Percentiles rank a stretch among this genome's conserved stretches.
Evolutionary conservation across 306 rosid genomes (phyloP).

Genomic region (Begonia loranthoides): DNA sequence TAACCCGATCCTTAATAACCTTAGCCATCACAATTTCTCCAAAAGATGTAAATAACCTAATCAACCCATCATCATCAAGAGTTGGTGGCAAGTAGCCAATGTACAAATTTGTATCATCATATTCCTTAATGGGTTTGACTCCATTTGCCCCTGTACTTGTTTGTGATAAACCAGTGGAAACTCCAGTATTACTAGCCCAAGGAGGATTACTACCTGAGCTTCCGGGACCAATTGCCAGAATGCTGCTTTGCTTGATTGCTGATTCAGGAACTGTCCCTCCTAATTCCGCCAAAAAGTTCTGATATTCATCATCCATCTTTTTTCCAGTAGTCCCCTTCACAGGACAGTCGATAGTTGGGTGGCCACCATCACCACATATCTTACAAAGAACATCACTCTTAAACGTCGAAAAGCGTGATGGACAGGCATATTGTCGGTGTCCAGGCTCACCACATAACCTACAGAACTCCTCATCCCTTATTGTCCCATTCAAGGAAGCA

Average conservation of each 20-base stretch:
- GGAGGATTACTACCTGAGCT: constrained; percentile 75
- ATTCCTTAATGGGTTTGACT: constrained; percentile 59
- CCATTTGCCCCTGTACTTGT: constrained; percentile 60
- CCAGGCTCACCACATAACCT: constrained; percentile 97
- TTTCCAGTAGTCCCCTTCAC: constrained; percentile 72
- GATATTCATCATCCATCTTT: constrained; percentile 73
- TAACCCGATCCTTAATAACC: constrained; percentile 74
- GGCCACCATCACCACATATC: constrained; percentile 98
- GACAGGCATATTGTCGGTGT: constrained; percentile 89
- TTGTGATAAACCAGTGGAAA: constrained; percentile 27
- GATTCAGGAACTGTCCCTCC: constrained; percentile 45
- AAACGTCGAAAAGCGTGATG: constrained; percentile 74
- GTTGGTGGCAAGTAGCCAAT: constrained; percentile 93
- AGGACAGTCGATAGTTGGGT: constrained; percentile 93
- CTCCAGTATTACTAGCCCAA: constrained; percentile 57
- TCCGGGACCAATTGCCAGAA: constrained; percentile 58
- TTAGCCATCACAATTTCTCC: constrained; percentile 98
- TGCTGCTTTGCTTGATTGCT: constrained; percentile 19
- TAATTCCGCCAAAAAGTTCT: constrained; percentile 92
- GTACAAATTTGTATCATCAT: constrained; percentile 88
- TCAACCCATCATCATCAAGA: constrained; percentile 80
- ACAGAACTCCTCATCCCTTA: constrained; percentile 93
- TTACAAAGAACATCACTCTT: constrained; percentile 88
- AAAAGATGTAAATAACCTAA: constrained; percentile 72
- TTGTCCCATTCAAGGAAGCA: constrained; percentile 90